These are phyloP conservation scores for Dactylellina drechsleri DNA, from an alignment of 2,329 filamentous ascomycete genomes.

Conservation along the genomic window DNA sequence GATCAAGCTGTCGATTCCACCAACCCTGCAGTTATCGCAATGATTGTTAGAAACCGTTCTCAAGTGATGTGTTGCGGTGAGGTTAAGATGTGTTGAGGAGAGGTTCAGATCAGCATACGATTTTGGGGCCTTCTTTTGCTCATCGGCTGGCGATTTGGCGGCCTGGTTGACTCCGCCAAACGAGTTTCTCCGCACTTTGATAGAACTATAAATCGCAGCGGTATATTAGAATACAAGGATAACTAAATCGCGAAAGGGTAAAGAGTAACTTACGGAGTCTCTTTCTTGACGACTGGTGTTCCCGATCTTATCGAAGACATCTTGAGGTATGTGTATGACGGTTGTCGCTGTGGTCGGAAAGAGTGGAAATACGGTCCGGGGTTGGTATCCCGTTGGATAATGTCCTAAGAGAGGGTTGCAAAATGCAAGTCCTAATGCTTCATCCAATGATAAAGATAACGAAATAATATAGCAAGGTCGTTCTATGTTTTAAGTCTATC, in stretches of 20 bases:
- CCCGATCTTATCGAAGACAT: conserved; percentile 53
- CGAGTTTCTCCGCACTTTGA: conserved; percentile 53
- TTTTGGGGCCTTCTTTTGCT: conserved; percentile 46
- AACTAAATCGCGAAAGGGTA: not conserved
- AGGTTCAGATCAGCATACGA: conserved; percentile 39
- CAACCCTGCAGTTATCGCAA: conserved; percentile 21
- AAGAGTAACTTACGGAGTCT: conserved; percentile 39
- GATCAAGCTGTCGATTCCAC: conserved; percentile 52
- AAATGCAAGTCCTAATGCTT: conserved; percentile 33
- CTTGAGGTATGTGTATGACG: conserved; percentile 17
- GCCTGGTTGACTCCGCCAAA: conserved; percentile 40
- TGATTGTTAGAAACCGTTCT: conserved; percentile 15
- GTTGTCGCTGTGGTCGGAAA: not conserved
- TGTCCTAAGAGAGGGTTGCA: conserved; percentile 30
- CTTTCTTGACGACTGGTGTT: conserved; percentile 47
- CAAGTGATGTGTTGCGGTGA: conserved; percentile 37
- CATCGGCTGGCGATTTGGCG: conserved; percentile 24
- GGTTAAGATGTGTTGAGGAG: conserved; percentile 41
- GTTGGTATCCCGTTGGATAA: conserved; percentile 25
- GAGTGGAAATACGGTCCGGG: conserved; percentile 12
- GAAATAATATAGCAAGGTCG: conserved; percentile 5
- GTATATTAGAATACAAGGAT: conserved; percentile 12
- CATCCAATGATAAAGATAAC: conserved; percentile 44
- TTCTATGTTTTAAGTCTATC: conserved; percentile 29
- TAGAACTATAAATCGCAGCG: conserved; percentile 13